These are phyloP conservation scores for Penicillium sp. DNA, from an alignment of 2,329 filamentous ascomycete species.

Conservation along the genomic window DNA sequence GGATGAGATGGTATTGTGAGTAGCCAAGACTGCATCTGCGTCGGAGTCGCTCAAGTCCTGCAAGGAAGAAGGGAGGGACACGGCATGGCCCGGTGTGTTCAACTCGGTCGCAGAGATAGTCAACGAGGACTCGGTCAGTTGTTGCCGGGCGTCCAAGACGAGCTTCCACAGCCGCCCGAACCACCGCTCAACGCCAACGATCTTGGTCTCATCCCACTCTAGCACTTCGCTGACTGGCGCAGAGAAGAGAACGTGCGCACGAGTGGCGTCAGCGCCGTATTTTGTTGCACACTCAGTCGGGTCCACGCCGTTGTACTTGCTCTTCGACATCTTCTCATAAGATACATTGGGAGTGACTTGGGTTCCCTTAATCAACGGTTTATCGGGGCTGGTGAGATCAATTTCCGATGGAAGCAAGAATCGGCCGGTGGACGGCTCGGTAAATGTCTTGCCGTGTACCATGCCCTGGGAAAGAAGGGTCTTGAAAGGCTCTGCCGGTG, in stretches of 20 bases:
- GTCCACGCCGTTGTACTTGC: slow-evolving; percentile 87
- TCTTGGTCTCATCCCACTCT: slow-evolving; percentile 82
- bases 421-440: slow-evolving; percentile 66
- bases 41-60: slow-evolving; percentile 34
- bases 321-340: slow-evolving; percentile 94
- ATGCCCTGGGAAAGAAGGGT: slow-evolving; percentile 84
- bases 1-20: slow-evolving; percentile 63
- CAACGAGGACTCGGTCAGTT: slow-evolving; percentile 22
- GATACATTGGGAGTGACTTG: slow-evolving; percentile 57
- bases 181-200: slow-evolving; percentile 78
- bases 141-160: slow-evolving; percentile 39
- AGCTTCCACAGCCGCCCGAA: slow-evolving; percentile 63
- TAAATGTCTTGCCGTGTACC: slow-evolving; percentile 83
- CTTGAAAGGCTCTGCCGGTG: slow-evolving; percentile 68
- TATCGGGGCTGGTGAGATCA: slow-evolving; percentile 54
- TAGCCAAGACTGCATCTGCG: slow-evolving; percentile 56
- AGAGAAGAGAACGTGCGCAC: slow-evolving; percentile 84
- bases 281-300: slow-evolving; percentile 66
- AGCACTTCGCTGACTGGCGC: slow-evolving; percentile 78
- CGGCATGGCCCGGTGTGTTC: slow-evolving; percentile 18
- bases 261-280: slow-evolving; percentile 76
- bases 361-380: slow-evolving; percentile 60
- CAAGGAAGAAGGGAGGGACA: slow-evolving; percentile 26
- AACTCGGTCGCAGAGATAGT: slow-evolving; percentile 21
- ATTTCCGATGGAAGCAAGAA: slow-evolving; percentile 75